Evolutionary conservation across 2,329 filamentous ascomycete species (phyloP).

Genomic region (Plectosphaerella cucumerina): DNA sequence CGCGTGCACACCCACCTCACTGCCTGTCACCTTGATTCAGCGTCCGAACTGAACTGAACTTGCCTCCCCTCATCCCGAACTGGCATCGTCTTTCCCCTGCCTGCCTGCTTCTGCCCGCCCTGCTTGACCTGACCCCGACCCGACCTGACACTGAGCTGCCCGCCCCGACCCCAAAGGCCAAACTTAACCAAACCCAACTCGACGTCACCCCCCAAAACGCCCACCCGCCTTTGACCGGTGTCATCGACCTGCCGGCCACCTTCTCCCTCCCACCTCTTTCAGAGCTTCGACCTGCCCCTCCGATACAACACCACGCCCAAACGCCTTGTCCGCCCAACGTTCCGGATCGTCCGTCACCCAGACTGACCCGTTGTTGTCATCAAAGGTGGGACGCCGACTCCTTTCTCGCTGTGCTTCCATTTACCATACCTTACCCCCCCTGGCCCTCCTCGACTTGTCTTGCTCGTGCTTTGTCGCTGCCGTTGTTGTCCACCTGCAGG

Average conservation of each 20-base stretch:
- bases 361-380: not conserved
- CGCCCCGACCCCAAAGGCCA: not conserved
- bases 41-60: no score
- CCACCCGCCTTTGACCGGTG: not conserved
- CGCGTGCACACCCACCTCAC: not conserved
- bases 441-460: not conserved
- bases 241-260: not conserved
- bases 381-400: conserved; percentile 1
- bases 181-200: not conserved
- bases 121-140: not conserved
- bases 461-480: not conserved
- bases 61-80: no score
- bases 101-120: not conserved
- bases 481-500: no score
- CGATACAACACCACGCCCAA: not conserved
- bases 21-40: not conserved
- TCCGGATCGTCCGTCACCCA: not conserved
- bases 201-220: not conserved
- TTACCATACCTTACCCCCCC: conserved; percentile 2
- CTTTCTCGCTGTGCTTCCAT: conserved; percentile 7
- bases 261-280: not conserved
- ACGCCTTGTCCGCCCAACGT: no score
- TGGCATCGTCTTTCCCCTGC: not conserved
- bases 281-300: not conserved
- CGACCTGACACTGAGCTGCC: not conserved